Evolutionary conservation across 129 eudicot genomes (phyloP).

Genomic region (Solidago caesia): DNA sequence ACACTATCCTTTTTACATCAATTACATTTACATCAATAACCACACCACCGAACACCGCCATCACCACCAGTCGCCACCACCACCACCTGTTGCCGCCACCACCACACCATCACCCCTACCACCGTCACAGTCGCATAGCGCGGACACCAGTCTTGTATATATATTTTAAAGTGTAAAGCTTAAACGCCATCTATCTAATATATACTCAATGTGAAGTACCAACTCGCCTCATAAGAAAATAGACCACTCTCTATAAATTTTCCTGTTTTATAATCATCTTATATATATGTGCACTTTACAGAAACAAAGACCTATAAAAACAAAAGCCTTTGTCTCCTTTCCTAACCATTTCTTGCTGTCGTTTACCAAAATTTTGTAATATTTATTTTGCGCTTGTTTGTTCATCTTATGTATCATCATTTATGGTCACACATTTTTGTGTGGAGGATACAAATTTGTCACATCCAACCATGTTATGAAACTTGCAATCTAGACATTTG

Average conservation of each 20-base stretch:
- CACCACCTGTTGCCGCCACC: no score
- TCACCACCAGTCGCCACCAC: no score
- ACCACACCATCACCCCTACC: no score
- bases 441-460: slow-evolving; percentile 44
- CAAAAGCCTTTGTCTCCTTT: slow-evolving; percentile 24
- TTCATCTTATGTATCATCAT: slow-evolving; percentile 35
- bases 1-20: no score
- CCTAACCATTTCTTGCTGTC: slow-evolving; percentile 29
- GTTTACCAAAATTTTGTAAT: neutral
- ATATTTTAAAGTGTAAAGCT: no score
- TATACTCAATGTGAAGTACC: slow-evolving; percentile 19
- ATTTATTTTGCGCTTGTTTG: slow-evolving; percentile 16
- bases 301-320: slow-evolving; percentile 30
- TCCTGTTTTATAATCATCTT: slow-evolving; percentile 28
- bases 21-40: no score
- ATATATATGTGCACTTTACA: slow-evolving; percentile 29
- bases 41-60: no score
- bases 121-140: no score
- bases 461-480: slow-evolving; percentile 23
- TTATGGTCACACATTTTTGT: slow-evolving; percentile 40
- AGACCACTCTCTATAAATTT: slow-evolving; percentile 17
- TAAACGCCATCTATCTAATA: no score
- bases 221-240: slow-evolving; percentile 6
- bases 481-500: slow-evolving; percentile 6
- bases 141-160: no score